Conservation (phyloP, 2,329 filamentous ascomycete species). For the Trichoderma guizhouense region DNA sequence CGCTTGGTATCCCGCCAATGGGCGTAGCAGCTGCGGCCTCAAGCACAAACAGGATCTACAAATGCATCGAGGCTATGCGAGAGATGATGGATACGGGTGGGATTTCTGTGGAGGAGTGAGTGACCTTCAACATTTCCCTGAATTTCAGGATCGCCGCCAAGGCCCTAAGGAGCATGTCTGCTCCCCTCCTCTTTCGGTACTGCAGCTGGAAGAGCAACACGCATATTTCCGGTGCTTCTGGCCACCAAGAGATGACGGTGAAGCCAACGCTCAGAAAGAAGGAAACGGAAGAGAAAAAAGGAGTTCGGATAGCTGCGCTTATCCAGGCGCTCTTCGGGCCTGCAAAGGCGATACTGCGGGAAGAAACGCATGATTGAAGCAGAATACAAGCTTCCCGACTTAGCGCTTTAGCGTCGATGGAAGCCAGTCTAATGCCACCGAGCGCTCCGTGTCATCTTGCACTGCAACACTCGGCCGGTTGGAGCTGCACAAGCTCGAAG, state of each 20-base stretch:
- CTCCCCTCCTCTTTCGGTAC: constrained; percentile 8
- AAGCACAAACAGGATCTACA: neutral
- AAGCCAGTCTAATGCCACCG: neutral
- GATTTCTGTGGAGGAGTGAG: neutral
- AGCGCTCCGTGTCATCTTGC: neutral
- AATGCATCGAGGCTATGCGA: neutral
- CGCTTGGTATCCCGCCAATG: neutral
- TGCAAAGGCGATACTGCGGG: neutral
- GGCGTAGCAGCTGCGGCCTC: neutral
- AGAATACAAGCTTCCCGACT: neutral
- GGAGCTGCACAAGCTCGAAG: neutral
- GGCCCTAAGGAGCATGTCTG: neutral
- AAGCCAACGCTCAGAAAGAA: neutral
- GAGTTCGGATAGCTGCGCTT: neutral
- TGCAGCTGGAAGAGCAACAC: neutral
- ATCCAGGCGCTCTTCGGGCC: neutral
- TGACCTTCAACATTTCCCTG: neutral
- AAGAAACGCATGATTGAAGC: neutral
- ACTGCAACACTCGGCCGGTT: neutral
- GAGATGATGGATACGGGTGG: neutral
- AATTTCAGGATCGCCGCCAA: constrained; percentile 16
- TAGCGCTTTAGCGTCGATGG: neutral
- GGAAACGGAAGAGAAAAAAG: neutral
- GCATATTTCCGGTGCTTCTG: neutral
- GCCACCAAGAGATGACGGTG: neutral